Evolutionary conservation across 2,329 filamentous ascomycete species (phyloP).

Genomic region (Diplodia mutila): DNA sequence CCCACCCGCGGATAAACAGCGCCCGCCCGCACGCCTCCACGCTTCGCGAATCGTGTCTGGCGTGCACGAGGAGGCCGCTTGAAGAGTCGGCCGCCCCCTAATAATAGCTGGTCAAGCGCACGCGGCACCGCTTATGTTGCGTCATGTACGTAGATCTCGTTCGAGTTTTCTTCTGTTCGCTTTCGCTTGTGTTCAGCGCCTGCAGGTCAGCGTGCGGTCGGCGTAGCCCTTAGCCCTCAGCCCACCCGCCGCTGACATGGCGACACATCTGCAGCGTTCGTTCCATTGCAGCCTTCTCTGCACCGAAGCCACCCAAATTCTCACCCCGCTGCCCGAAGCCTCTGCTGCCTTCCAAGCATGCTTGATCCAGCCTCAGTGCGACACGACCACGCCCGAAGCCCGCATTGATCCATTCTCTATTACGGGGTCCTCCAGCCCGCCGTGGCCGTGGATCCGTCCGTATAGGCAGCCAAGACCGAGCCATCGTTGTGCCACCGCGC

Average conservation of each 20-base stretch:
- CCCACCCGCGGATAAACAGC: conserved; percentile 17
- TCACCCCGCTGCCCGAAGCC: neutral
- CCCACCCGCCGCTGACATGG: conserved; percentile 10
- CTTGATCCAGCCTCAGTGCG: conserved; percentile 12
- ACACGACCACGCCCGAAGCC: conserved; percentile 14
- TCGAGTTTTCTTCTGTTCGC: conserved; percentile 14
- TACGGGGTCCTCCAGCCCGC: neutral
- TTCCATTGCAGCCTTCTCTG: conserved; percentile 23
- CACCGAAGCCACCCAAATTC: conserved; percentile 3
- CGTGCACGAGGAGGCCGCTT: neutral
- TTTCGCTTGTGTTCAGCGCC: neutral
- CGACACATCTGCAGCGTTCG: neutral
- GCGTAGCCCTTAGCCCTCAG: neutral
- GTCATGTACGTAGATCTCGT: conserved; percentile 9
- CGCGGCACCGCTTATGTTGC: conserved; percentile 11
- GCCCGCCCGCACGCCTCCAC: neutral
- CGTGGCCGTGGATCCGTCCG: conserved; percentile 2
- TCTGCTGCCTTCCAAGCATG: neutral
- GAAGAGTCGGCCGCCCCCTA: conserved; percentile 8
- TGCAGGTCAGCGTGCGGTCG: neutral
- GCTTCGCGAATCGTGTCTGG: neutral
- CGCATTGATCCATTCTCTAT: neutral
- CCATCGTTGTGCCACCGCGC: neutral
- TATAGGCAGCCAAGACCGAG: conserved; percentile 9
- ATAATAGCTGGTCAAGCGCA: neutral